Base-by-base conservation (phyloP, 495 filamentous ascomycete genomes). In the Hypoxylon trugodes region DNA sequence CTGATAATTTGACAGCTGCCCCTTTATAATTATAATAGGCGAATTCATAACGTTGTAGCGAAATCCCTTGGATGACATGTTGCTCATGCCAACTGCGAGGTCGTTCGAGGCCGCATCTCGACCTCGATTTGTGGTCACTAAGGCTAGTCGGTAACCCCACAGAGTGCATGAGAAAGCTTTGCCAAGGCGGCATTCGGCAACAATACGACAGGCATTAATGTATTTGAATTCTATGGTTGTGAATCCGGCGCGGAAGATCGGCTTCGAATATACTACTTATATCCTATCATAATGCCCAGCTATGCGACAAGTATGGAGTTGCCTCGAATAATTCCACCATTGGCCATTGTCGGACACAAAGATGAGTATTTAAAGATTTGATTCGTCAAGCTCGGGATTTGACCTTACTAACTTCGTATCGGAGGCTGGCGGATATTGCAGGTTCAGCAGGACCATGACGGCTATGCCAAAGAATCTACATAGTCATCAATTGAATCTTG, bases 101-200 rank as follows among this genome's bases (percentile, higher is more conserved):
- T 10, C 28, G 28, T 4, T 10, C 4, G 10, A 30, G 5, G 4
- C 12, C 7, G 40, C 8, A 26, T 43, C 40, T 15, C 12, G 21
- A 43, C 2, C 12, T 4, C 10, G 10, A 15, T 4, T 18, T 3
- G 24, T 43, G 40, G 12, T 21, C 12, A 18, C 28, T 36, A 19
- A 28, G 7, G 28, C 19, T 38, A 28, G 43, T 38, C 36, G 48
- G 22, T 10, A 40, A 24, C 30, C 43, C 60, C 47, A 50, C 12
- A 38, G 16, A 43, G 57, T 49, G 40, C 33, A 46, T 12, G 38
- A 19, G 24, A 47, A 54, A 45, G 37, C 32, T 42, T n/a, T 59
- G 61, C 61, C 61, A 65, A 65, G 61, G 32, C 61, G 61, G 61
- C 32, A 59, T 54, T 65, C 61, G 61, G 61, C 55, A 65, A 55